Conservation (phyloP, 805 yeast genomes). For the Candida germanica region DNA sequence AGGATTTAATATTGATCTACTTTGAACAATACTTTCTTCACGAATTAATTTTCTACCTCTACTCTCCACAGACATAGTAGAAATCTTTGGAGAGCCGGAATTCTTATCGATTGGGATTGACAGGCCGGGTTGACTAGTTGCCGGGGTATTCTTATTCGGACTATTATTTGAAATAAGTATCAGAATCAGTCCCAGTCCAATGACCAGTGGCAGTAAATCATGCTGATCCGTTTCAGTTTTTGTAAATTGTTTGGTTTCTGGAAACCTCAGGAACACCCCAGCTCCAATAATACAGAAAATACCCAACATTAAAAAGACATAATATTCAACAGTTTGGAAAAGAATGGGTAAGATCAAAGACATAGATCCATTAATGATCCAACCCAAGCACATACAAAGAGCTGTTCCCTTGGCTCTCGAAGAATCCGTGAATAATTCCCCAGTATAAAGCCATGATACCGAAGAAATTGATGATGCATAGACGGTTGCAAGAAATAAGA, state of each 20-base stretch:
- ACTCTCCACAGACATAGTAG: too few species aligned
- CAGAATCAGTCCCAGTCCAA: too few species aligned
- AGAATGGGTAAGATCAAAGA: slow-evolving; percentile 40
- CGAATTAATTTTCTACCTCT: not conserved
- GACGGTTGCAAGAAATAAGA: slow-evolving; percentile 43
- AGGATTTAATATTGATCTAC: not conserved
- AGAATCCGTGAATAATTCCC: slow-evolving; percentile 45
- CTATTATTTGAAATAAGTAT: not conserved
- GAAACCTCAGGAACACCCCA: slow-evolving; percentile 31
- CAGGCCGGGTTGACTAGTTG: too few species aligned
- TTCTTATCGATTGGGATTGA: not conserved
- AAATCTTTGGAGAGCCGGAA: not conserved
- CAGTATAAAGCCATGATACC: slow-evolving; percentile 48
- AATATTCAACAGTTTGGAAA: slow-evolving; percentile 34
- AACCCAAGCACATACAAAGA: slow-evolving; percentile 44
- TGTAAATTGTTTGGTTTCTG: slow-evolving; percentile 38
- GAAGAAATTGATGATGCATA: slow-evolving; percentile 46
- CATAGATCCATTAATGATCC: slow-evolving; percentile 38
- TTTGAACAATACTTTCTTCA: not conserved
- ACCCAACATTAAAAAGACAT: slow-evolving; percentile 40
- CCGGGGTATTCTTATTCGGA: too few species aligned
- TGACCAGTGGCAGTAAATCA: too few species aligned
- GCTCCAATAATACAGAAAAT: slow-evolving; percentile 28
- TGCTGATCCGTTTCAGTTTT: slow-evolving; percentile 5
- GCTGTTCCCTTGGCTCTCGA: slow-evolving; percentile 48